Conservation (phyloP, 2,329 filamentous ascomycete species). For the Trichophyton benhamiae region DNA sequence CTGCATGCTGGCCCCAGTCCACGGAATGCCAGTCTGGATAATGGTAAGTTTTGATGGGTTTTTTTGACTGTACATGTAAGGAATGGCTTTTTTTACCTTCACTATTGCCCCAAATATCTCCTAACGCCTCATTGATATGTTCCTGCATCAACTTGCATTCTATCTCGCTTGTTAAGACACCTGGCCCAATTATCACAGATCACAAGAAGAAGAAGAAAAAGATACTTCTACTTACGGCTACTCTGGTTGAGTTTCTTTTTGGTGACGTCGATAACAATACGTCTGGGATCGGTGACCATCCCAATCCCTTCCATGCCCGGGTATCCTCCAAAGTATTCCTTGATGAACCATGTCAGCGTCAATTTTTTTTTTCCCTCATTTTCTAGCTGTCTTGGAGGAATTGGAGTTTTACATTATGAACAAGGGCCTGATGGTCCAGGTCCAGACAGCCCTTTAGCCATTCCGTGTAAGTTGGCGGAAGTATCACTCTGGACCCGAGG, state of each 20-base stretch:
- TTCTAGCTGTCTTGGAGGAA: neutral
- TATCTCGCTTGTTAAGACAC: neutral
- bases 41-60: neutral
- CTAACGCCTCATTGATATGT: neutral
- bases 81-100: neutral
- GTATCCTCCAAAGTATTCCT: neutral
- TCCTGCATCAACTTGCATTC: neutral
- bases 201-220: neutral
- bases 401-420: neutral
- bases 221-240: neutral
- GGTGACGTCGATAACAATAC: neutral
- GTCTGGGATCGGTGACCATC: neutral
- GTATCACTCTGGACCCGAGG: neutral
- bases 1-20: neutral
- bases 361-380: too few relatives aligned
- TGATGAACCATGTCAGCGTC: neutral
- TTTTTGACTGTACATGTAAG: neutral
- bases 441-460: neutral
- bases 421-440: neutral
- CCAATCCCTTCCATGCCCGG: neutral
- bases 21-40: neutral
- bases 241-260: neutral
- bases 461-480: neutral
- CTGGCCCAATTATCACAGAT: neutral
- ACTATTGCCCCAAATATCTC: neutral